phyloP scores from a whole-genome alignment of 768 basidiomycete genomes.

The Leccinum variicolor region DNA sequence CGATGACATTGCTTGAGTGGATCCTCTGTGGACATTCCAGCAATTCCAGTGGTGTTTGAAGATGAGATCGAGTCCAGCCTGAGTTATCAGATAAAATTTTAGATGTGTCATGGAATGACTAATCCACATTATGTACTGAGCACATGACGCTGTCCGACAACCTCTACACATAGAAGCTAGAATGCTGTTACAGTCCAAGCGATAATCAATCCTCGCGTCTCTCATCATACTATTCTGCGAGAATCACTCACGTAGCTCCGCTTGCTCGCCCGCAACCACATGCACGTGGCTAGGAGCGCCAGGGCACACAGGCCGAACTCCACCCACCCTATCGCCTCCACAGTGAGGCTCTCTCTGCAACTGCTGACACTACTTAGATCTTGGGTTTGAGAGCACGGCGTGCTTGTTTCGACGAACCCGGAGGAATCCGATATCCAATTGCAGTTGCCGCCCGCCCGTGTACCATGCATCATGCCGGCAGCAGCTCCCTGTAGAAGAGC shows the following conservation, averaged over 20 bases:
- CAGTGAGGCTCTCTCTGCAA: constrained; percentile 70
- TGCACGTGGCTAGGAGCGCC: constrained; percentile 52
- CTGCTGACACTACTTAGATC: constrained; percentile 34
- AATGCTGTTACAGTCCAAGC: constrained; percentile 25
- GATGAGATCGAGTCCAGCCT: neutral
- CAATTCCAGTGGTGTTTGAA: neutral
- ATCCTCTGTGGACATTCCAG: neutral
- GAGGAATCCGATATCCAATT: constrained; percentile 41
- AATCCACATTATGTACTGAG: constrained; percentile 14
- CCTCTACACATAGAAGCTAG: constrained; percentile 33
- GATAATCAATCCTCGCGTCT: constrained; percentile 18
- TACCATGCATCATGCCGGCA: constrained; percentile 63
- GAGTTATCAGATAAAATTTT: constrained; percentile 26
- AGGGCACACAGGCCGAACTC: constrained; percentile 61
- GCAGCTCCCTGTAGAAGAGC: constrained; percentile 52
- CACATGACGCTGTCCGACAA: neutral
- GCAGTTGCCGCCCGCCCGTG: constrained; percentile 60
- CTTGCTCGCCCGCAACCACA: constrained; percentile 44
- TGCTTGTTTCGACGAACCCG: constrained; percentile 22
- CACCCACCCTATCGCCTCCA: constrained; percentile 74
- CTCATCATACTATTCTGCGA: constrained; percentile 38
- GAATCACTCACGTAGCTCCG: constrained; percentile 42
- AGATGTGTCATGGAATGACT: constrained; percentile 9
- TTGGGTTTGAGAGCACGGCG: constrained; percentile 21
- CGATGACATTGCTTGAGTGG: neutral